These are phyloP conservation scores for Monosporascus sp. DNA, from an alignment of 2,329 filamentous ascomycete genomes.

Conservation along the genomic window DNA sequence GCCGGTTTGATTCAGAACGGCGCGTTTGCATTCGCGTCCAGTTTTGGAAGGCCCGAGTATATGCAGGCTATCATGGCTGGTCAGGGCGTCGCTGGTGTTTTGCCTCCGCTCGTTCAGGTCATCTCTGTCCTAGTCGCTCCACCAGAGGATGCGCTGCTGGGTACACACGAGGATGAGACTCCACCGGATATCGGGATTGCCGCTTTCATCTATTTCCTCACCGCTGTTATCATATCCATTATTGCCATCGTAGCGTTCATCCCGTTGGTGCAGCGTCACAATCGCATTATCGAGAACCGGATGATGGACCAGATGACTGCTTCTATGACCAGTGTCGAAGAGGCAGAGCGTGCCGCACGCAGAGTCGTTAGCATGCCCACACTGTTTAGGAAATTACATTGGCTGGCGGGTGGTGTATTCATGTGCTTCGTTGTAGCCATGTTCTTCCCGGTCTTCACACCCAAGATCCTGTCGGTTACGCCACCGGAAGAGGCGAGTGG, in stretches of 20 bases:
- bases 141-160: slow-evolving; percentile 30
- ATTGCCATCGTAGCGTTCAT: slow-evolving; percentile 68
- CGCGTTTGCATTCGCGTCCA: slow-evolving; percentile 83
- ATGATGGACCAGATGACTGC: slow-evolving; percentile 44
- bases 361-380: slow-evolving; percentile 51
- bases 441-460: slow-evolving; percentile 92
- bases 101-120: slow-evolving; percentile 81
- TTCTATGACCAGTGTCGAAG: slow-evolving; percentile 46
- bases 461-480: slow-evolving; percentile 52
- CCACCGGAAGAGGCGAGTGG: slow-evolving; percentile 38
- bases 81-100: slow-evolving; percentile 84
- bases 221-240: slow-evolving; percentile 72
- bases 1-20: slow-evolving; percentile 90
- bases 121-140: slow-evolving; percentile 67
- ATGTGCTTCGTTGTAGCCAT: slow-evolving; percentile 81
- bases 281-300: slow-evolving; percentile 45
- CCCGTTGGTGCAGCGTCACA: slow-evolving; percentile 62
- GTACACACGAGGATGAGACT: slow-evolving; percentile 21
- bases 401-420: slow-evolving; percentile 72
- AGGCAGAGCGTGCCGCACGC: slow-evolving; percentile 46
- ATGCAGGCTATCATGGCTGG: slow-evolving; percentile 96
- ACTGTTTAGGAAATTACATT: slow-evolving; percentile 74
- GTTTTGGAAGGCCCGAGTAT: slow-evolving; percentile 82
- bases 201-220: slow-evolving; percentile 87
- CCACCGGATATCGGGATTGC: slow-evolving; percentile 48